Evolutionary conservation across 495 filamentous ascomycete species (phyloP), one percentile per base, ranked within the genome.

Genomic region (Aspergillus bertholletiae): DNA sequence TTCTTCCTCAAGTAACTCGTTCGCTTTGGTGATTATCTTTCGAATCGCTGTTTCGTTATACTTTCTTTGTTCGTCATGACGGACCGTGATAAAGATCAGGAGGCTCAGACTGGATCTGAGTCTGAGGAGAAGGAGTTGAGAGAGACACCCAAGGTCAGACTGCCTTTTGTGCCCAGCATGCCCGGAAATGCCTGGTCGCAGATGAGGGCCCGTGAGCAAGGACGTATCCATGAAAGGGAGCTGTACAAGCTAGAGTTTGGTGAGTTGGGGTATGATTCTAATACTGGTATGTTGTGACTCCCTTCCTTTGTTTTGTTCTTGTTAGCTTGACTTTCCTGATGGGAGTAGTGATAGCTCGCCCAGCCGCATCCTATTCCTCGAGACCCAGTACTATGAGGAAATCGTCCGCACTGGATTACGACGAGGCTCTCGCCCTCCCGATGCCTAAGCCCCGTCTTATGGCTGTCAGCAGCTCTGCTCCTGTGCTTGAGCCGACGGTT

Each of bases 111-210:
- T 18, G 20, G n/a, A 40, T 6, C 37, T 18, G 37, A 5, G 23
- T 6, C 37, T 18, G 37, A 5, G 23, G 20, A 15, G 30, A 35
- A 35, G 39, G 0, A 26, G 22, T 46, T 11, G 17, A 45, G 28
- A 5, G 39, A 43, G 18, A 43, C 5, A 22, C 39, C 39, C n/a
- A 2, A 22, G 39, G 39, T 43, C 7, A 43, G 39, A 39, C 48
- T 44, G 28, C 26, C 37, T 17, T 24, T 34, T 21, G 62, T 65
- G 65, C 49, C 62, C 13, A 45, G 46, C 0, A 18, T 45, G 8
- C 52, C 55, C 35, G 64, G 68, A 21, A 73, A 73, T 40, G 70
- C 70, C 1, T 73, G 64, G 53, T 60, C 68, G 7, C 49, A 56
- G 30, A 61, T 70, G 54, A 63, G 59, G 28, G 62, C 62, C 11